These are phyloP conservation scores for Porogramme epimiltina DNA, from an alignment of 1,284 basidiomycete genomes.

Conservation along the genomic window DNA sequence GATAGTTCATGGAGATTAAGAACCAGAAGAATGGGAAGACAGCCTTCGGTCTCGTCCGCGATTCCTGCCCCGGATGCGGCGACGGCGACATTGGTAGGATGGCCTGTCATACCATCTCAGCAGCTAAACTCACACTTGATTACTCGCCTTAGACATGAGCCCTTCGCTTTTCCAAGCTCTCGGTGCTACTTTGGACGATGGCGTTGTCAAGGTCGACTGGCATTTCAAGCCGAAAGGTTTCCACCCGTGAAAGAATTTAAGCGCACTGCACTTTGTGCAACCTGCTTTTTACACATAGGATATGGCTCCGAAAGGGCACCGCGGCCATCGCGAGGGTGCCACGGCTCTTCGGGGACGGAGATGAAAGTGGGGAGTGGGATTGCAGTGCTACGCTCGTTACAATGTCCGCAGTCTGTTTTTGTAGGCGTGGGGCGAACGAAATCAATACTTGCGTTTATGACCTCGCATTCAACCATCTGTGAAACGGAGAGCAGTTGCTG, in stretches of 20 bases:
- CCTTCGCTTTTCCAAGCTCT: constrained; percentile 30
- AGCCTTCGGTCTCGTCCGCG: constrained; percentile 31
- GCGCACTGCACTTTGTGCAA: too few relatives aligned
- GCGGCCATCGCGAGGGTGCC: too few relatives aligned
- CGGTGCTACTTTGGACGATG: constrained; percentile 23
- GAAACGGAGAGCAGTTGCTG: too few relatives aligned
- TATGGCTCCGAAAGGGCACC: too few relatives aligned
- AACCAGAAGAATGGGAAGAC: constrained; percentile 33
- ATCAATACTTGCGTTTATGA: too few relatives aligned
- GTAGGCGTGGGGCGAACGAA: too few relatives aligned
- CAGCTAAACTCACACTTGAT: neutral
- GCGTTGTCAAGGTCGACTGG: constrained; percentile 30
- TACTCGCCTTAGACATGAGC: constrained; percentile 28
- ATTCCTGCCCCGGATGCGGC: constrained; percentile 35
- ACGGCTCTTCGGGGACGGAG: too few relatives aligned
- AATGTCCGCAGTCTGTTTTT: too few relatives aligned
- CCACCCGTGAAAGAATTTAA: constrained; percentile 2
- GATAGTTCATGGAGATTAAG: constrained; percentile 29
- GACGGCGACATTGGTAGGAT: constrained; percentile 33
- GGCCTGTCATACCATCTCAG: neutral
- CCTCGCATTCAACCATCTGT: too few relatives aligned
- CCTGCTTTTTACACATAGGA: too few relatives aligned
- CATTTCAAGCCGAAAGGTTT: constrained; percentile 26
- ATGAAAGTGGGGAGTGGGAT: too few relatives aligned
- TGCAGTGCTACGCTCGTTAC: too few relatives aligned